Conservation (phyloP, 2,329 filamentous ascomycete species). For the Arthrobotrys pseudoclavata region DNA sequence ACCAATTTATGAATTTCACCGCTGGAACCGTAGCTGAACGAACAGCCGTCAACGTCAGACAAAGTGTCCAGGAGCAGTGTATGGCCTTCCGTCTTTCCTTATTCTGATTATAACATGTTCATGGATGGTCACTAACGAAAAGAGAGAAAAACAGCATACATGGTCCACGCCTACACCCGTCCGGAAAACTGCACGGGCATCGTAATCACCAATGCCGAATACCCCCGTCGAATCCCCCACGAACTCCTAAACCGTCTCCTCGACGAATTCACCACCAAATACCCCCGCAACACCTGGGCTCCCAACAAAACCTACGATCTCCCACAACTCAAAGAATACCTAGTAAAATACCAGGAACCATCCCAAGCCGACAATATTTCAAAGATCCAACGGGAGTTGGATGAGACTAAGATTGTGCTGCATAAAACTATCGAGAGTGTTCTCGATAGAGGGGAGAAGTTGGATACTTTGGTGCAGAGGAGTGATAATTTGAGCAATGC, state of each 20-base stretch:
- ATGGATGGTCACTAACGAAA: background rate
- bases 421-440: conserved; percentile 96
- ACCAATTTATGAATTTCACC: conserved; percentile 85
- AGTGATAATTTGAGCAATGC: conserved; percentile 89
- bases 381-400: conserved; percentile 95
- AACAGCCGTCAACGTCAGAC: conserved; percentile 82
- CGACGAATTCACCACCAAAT: conserved; percentile 70
- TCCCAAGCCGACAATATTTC: conserved; percentile 90
- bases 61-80: conserved; percentile 87
- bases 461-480: conserved; percentile 93
- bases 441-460: conserved; percentile 93
- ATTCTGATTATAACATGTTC: background rate
- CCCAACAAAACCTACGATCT: conserved; percentile 71
- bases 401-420: conserved; percentile 96
- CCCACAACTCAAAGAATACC: conserved; percentile 83
- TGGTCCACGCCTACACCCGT: conserved; percentile 82
- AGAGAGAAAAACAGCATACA: conserved; percentile 71
- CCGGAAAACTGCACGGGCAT: conserved; percentile 81
- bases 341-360: conserved; percentile 85
- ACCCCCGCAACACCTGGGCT: conserved; percentile 75
- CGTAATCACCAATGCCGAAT: conserved; percentile 82
- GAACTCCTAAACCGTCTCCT: conserved; percentile 80
- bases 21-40: conserved; percentile 88
- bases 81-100: conserved; percentile 57
- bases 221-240: conserved; percentile 84